Evolutionary conservation across 345 rosid genomes (phyloP).

Genomic region (Citrus cavaleriei): DNA sequence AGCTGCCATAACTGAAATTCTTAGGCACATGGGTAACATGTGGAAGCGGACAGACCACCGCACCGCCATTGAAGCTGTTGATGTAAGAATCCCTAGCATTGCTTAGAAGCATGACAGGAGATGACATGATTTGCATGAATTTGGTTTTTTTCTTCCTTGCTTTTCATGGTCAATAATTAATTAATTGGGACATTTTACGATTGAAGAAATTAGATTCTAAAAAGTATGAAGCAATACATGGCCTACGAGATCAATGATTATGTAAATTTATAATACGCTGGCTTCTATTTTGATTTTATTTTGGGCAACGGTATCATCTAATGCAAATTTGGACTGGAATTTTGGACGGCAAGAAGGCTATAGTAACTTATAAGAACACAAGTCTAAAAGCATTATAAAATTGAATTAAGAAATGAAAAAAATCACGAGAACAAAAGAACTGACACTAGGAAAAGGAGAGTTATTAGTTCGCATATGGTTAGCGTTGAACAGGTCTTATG

Average conservation of each 20-base stretch:
- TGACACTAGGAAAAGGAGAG: not conserved
- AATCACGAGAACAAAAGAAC: not conserved
- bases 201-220: not conserved
- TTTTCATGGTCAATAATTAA: constrained; percentile 5
- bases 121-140: constrained; percentile 1
- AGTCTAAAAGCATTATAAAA: not conserved
- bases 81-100: constrained; percentile 36
- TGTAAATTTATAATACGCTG: not conserved
- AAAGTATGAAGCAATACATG: not conserved
- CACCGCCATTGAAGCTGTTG: constrained; percentile 26
- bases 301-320: not conserved
- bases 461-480: not conserved
- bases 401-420: not conserved
- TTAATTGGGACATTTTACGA: not conserved
- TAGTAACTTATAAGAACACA: not conserved
- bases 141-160: not conserved
- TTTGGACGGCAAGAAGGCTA: not conserved
- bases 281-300: not conserved
- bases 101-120: constrained; percentile 30
- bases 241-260: not conserved
- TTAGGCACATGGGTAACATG: constrained; percentile 20
- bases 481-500: not conserved
- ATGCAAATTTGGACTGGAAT: too few species aligned
- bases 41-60: constrained; percentile 4
- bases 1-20: constrained; percentile 29